A percentile compares a stretch with the other conserved stretches of the same genome.
Evolutionary conservation across 768 basidiomycete species (phyloP).

Genomic region (Crucibulum laeve): DNA sequence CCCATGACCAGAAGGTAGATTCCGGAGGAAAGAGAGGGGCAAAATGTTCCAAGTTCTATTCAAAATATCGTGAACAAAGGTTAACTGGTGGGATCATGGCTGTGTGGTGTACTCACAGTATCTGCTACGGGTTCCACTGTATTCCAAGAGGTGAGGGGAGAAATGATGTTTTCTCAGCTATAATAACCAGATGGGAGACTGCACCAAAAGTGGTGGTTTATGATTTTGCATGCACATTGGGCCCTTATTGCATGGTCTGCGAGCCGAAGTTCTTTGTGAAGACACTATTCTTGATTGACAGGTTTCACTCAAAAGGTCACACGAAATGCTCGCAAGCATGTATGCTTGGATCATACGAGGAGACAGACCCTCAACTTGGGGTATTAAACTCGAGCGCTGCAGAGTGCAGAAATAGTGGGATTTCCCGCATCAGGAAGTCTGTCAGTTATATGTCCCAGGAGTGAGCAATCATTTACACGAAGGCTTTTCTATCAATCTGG

Average conservation of each 20-base stretch:
- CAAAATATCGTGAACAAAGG: slow-evolving; percentile 5
- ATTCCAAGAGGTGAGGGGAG: slow-evolving; percentile 9
- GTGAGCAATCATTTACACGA: not conserved
- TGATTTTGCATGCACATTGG: not conserved
- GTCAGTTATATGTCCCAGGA: not conserved
- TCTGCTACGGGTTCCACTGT: slow-evolving; percentile 8
- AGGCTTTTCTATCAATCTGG: not conserved
- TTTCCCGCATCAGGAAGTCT: not conserved
- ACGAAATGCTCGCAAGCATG: slow-evolving; percentile 5
- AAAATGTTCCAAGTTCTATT: slow-evolving; percentile 6
- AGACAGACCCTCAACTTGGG: not conserved
- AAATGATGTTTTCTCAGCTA: slow-evolving; percentile 3
- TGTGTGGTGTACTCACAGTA: slow-evolving; percentile 22
- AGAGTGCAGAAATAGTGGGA: not conserved
- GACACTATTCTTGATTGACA: not conserved
- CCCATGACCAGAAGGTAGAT: slow-evolving; percentile 3
- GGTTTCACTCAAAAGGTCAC: not conserved
- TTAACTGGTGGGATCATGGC: slow-evolving; percentile 7
- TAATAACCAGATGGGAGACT: not conserved
- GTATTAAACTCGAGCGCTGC: not conserved
- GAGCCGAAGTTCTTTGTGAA: not conserved
- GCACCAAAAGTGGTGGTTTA: not conserved
- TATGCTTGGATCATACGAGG: not conserved
- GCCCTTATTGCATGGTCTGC: not conserved
- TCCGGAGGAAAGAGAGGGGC: slow-evolving; percentile 4